Conservation (phyloP, 306 rosid genomes). For the Gillenia trifoliata region DNA sequence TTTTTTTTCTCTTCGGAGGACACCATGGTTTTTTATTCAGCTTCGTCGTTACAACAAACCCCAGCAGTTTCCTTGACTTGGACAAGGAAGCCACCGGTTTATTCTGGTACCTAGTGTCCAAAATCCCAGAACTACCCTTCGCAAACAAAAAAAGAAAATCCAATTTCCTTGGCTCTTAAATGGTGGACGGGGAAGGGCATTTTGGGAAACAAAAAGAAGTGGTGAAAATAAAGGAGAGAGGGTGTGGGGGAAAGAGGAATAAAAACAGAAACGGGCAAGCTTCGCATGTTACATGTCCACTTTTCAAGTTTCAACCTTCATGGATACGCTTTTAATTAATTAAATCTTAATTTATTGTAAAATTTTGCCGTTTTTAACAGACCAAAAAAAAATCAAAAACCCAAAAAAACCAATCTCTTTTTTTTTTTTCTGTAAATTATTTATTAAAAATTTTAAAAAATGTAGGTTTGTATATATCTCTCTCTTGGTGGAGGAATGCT, state of each 20-base stretch:
- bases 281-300: conserved; percentile 51
- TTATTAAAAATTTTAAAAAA: background rate
- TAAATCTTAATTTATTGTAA: conserved; percentile 20
- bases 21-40: conserved; percentile 20
- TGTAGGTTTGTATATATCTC: conserved; percentile 37
- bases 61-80: conserved; percentile 69
- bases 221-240: conserved; percentile 12
- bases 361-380: conserved; percentile 26
- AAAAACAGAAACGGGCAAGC: conserved; percentile 55
- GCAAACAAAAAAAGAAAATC: background rate
- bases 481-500: conserved; percentile 71
- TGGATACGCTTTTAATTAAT: conserved; percentile 39
- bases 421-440: background rate
- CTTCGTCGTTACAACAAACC: conserved; percentile 63
- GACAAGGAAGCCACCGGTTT: conserved; percentile 52
- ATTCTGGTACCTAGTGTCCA: conserved; percentile 20
- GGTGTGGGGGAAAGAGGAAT: conserved; percentile 17
- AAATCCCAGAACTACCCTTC: background rate
- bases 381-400: conserved; percentile 2
- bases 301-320: conserved; percentile 31
- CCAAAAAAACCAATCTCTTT: background rate
- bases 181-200: conserved; percentile 20
- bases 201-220: conserved; percentile 19
- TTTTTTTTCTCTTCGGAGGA: background rate
- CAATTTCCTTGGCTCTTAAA: background rate